Percentiles rank a stretch among this genome's conserved stretches.
Conservation (phyloP, 345 rosid species). For the Schrenkiella parvula region DNA sequence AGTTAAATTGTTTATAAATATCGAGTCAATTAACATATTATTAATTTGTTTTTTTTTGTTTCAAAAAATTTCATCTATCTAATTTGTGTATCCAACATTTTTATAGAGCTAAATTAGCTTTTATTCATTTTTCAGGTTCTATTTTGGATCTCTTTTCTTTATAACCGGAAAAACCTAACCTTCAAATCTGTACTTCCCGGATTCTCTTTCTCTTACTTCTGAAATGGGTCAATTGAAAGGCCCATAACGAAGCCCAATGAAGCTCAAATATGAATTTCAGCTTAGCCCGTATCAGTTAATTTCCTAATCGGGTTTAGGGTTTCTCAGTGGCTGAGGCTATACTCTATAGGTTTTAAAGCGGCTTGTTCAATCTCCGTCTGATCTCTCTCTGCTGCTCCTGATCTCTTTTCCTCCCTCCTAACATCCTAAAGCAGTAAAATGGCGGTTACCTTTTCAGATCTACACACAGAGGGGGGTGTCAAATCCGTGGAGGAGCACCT, state of each 20-base stretch:
- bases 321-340: neutral
- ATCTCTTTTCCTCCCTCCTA: neutral
- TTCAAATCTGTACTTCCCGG: neutral
- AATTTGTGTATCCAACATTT: too few relatives aligned
- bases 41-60: too few relatives aligned
- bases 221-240: neutral
- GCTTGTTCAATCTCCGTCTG: neutral
- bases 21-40: too few relatives aligned
- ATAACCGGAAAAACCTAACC: too few relatives aligned
- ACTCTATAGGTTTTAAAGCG: constrained; percentile 17
- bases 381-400: neutral
- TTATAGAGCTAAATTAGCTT: too few relatives aligned
- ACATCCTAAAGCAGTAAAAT: constrained; percentile 27
- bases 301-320: constrained; percentile 18
- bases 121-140: too few relatives aligned
- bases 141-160: too few relatives aligned
- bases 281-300: neutral
- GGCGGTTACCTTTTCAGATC: constrained; percentile 83
- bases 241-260: neutral
- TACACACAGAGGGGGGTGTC: constrained; percentile 79
- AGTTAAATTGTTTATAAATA: too few relatives aligned
- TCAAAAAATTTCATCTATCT: too few relatives aligned
- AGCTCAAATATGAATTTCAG: neutral
- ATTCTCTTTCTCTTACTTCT: neutral
- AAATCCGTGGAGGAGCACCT: constrained; percentile 72